phyloP scores from a whole-genome alignment of 331 rosid species.

The Spiraea crenata region DNA sequence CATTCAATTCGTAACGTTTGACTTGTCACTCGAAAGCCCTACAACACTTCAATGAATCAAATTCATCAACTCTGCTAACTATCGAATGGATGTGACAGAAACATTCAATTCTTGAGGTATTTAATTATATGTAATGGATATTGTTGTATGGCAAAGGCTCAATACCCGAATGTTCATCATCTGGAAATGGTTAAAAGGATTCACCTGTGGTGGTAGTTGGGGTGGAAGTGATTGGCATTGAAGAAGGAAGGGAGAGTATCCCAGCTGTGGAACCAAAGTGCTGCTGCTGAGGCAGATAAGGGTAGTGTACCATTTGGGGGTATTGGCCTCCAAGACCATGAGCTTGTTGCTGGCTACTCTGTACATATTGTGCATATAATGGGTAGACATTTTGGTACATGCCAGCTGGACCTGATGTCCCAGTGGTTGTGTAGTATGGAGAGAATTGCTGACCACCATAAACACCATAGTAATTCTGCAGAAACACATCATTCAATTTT shows the following conservation, averaged over 20 bases:
- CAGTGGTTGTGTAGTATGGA: slow-evolving; percentile 52
- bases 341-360: slow-evolving; percentile 47
- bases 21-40: neutral
- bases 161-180: neutral
- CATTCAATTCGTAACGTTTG: slow-evolving; percentile 8
- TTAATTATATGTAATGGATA: too few species aligned
- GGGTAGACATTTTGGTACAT: slow-evolving; percentile 67
- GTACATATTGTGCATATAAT: slow-evolving; percentile 60
- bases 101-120: too few species aligned
- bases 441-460: slow-evolving; percentile 80
- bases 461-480: slow-evolving; percentile 68
- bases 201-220: slow-evolving; percentile 48
- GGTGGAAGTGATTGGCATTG: slow-evolving; percentile 38
- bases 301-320: slow-evolving; percentile 64
- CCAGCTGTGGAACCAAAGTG: slow-evolving; percentile 47
- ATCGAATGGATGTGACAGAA: too few species aligned
- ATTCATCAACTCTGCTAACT: too few species aligned
- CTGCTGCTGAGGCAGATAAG: slow-evolving; percentile 66
- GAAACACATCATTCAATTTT: slow-evolving; percentile 9
- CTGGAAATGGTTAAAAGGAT: neutral
- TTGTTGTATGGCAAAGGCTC: too few species aligned
- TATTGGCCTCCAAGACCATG: slow-evolving; percentile 67
- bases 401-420: slow-evolving; percentile 57
- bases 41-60: too few species aligned
- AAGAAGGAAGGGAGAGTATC: slow-evolving; percentile 63